phyloP scores from a whole-genome alignment of 2,329 filamentous ascomycete genomes.

The Penicillium verrucosum region DNA sequence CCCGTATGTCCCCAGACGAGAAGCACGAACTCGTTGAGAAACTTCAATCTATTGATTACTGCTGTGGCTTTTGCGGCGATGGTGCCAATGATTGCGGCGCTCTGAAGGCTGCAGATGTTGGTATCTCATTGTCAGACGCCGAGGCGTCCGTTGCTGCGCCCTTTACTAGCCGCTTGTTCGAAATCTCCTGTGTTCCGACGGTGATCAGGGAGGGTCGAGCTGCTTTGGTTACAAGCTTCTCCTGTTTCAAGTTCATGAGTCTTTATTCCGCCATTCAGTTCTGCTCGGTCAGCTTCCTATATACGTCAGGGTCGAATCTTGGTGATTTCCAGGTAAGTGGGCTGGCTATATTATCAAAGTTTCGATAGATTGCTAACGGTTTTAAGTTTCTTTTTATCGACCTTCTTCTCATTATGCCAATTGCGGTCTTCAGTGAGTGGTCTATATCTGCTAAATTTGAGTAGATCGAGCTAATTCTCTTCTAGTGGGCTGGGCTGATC shows the following conservation, averaged over 20 bases:
- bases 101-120: conserved; percentile 93
- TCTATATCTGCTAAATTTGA: not conserved
- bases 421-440: conserved; percentile 81
- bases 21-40: conserved; percentile 98
- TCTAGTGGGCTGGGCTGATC: conserved; percentile 87
- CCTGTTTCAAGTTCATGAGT: conserved; percentile 99
- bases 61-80: conserved; percentile 92
- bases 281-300: conserved; percentile 93
- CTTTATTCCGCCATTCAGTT: conserved; percentile 99
- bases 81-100: conserved; percentile 97
- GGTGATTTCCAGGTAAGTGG: conserved; percentile 79
- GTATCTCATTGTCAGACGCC: conserved; percentile 93
- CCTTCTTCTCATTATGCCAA: conserved; percentile 83
- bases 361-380: conserved; percentile 3
- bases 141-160: conserved; percentile 98
- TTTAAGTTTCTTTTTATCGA: conserved; percentile 86
- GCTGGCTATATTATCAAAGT: not conserved
- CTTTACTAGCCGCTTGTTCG: conserved; percentile 91
- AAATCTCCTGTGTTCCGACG: conserved; percentile 91
- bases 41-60: conserved; percentile 92
- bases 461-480: not conserved
- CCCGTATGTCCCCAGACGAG: conserved; percentile 97
- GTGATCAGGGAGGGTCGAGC: conserved; percentile 93
- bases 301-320: conserved; percentile 87
- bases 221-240: conserved; percentile 95